A percentile compares a stretch with the other conserved stretches of the same genome.
phyloP scores from a whole-genome alignment of 202 grass and related monocot species.

The Digitaria exilis region DNA sequence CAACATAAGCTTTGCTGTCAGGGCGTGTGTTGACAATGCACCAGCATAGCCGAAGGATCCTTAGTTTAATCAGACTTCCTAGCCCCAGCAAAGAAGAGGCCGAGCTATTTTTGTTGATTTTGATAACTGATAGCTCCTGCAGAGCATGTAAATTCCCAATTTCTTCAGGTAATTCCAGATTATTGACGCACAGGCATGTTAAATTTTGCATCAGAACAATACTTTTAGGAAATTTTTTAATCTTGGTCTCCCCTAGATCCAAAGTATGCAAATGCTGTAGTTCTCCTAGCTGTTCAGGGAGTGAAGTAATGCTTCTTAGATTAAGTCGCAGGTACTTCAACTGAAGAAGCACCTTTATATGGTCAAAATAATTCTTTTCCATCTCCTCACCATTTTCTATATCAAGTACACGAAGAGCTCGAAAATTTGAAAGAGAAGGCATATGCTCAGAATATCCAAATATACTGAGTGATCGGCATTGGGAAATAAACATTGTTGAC shows the following conservation, averaged over 20 bases:
- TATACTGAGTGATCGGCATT: constrained; percentile 40
- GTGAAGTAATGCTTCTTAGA: background rate
- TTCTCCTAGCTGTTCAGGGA: constrained; percentile 45
- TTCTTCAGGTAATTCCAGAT: constrained; percentile 31
- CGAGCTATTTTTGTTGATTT: background rate
- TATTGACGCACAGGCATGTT: constrained; percentile 14
- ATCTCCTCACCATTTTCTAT: constrained; percentile 44
- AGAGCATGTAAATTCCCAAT: constrained; percentile 37
- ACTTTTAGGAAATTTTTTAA: constrained; percentile 30
- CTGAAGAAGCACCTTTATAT: constrained; percentile 13
- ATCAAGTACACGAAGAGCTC: constrained; percentile 38
- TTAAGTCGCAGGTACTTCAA: constrained; percentile 39
- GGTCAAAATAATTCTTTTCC: constrained; percentile 29
- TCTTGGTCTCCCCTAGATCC: constrained; percentile 26
- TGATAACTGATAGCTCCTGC: constrained; percentile 31
- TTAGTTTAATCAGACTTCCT: constrained; percentile 14
- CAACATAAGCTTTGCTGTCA: background rate
- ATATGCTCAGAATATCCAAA: constrained; percentile 42
- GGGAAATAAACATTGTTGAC: constrained; percentile 16
- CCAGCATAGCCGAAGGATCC: constrained; percentile 20
- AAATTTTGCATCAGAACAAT: constrained; percentile 34
- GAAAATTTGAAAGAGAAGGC: constrained; percentile 33
- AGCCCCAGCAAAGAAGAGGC: constrained; percentile 41
- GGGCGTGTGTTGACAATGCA: background rate
- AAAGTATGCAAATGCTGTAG: constrained; percentile 28